Base-by-base conservation (phyloP, 1,139 yeast species). In the Nakaseomyces sp. region DNA sequence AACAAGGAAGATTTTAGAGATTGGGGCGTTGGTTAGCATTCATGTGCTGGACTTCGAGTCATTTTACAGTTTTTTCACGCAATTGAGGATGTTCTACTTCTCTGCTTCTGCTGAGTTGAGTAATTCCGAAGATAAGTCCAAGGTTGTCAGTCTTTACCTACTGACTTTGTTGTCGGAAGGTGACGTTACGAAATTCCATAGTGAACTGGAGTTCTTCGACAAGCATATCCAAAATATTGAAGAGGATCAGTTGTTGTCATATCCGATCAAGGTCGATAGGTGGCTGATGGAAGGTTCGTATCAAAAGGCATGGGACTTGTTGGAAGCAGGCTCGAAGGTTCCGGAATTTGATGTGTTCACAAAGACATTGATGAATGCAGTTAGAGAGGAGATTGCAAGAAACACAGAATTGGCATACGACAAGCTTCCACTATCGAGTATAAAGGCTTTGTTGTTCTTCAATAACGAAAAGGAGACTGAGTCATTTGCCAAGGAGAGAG, bases 261-360 rank as follows among this genome's bases (percentile, higher is more conserved):
- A 88, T 63, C 97, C 98, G 22, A 80, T 91, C 47, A 78, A 80
- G 54, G 77, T 91, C 54, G 98, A 91, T 64, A 82, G 87, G 54
- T 86, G 94, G 80, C 76, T 91, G 53, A 88, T 91, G 85, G 98
- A 91, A 64, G 98, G 98, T 39, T 84, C 91, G 52, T 91, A 89
- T 65, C 93, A 87, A 63, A 86, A 86, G 66, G 91, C 91, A 44
- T 85, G 95, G 85, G 81, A 80, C 55, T 74, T 86, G 45, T 76
- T 72, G 43, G 81, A 68, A 70, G 55, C 56, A 24, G 57, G 61
- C 7, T 50, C 58, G 28, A 63, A 64, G 39, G 62, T 69, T 49
- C 68, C 72, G 42, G 87, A 81, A 58, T 80, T 72, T 57, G 66
- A 66, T 45, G 73, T 78, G 43, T 81, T 81, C 61, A 74, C 76